Evolutionary conservation across 139 green algal species (phyloP), one percentile per base, ranked within the genome.

Genomic region (Picochlorum costavermella): DNA sequence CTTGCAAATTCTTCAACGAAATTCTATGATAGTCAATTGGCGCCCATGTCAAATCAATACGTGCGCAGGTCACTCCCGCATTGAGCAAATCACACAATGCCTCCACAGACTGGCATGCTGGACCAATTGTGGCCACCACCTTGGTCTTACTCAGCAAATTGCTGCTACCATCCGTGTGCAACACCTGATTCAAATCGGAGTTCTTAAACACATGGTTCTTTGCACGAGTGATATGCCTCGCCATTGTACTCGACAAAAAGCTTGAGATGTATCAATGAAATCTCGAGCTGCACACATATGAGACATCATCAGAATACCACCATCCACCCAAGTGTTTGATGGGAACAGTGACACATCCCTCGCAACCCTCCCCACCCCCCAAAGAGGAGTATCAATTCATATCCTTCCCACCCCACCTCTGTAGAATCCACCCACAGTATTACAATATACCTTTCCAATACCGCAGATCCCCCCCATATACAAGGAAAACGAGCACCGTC

Each of bases 21-120:
- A 67, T 70, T 31, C 74, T 69, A 78, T 95, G 88, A 61, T 87
- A 95, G 16, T 90, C 72, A 4, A 80, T 69, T 20, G 73, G 69
- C 61, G 89, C 84, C 66, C 85, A 95, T 53, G 89, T 94, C 9
- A 96, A 69, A 75, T 95, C 89, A 44, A 92, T 68, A 33, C 81
- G 65, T 1, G 79, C 81, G 61, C 74, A 84, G 5, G 78, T 81
- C 33, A 70, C 75, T 13, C 86, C 84, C 3, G 81, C 81, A 16
- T 82, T 61, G 26, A 95, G 67, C 61, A 94, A 74, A 30, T 81
- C 61, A 4, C 64, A 75, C 36, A 95, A 65, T 10, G 60, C 78
- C 1, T 92, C 87, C 28, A 95, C 87, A 44, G 85, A 77, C 33
- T 92, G 88, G 50, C 84, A 91, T 49, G 77, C 73, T 9, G 90